These are phyloP conservation scores for Hypomontagnella monticulosa DNA, from an alignment of 495 filamentous ascomycete species.

Conservation along the genomic window DNA sequence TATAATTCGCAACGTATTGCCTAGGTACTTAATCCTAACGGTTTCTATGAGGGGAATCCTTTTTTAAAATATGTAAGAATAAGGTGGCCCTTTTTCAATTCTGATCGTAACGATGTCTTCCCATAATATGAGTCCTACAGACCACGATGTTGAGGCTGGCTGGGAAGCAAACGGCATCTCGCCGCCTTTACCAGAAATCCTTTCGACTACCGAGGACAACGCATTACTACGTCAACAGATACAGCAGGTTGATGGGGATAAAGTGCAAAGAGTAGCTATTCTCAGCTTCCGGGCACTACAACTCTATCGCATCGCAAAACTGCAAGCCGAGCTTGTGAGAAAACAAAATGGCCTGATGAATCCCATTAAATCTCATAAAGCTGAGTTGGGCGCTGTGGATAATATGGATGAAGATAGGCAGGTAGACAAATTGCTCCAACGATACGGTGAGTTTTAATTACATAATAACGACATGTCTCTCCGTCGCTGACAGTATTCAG, in stretches of 20 bases:
- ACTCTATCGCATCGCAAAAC: not conserved
- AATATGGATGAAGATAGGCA: not conserved
- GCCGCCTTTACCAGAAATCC: not conserved
- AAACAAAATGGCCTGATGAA: not conserved
- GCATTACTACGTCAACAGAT: not conserved
- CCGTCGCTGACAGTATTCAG: not conserved
- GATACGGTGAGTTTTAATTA: not conserved
- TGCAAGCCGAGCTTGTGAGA: not conserved
- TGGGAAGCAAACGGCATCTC: not conserved
- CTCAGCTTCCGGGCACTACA: not conserved
- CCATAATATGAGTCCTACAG: no score
- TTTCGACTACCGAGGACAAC: not conserved
- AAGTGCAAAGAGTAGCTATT: not conserved
- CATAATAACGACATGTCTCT: not conserved
- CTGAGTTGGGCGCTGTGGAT: not conserved
- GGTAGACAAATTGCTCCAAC: not conserved
- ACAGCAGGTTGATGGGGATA: not conserved
- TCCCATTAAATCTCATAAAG: not conserved
- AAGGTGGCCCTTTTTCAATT: no score
- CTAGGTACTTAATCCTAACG: no score
- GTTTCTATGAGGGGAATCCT: no score
- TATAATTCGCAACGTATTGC: no score
- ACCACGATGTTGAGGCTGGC: no score
- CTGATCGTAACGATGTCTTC: no score
- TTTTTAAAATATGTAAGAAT: no score